Evolutionary conservation across 352 stramenopile species (phyloP).

Genomic region (Globisporangium uncinulatum): DNA sequence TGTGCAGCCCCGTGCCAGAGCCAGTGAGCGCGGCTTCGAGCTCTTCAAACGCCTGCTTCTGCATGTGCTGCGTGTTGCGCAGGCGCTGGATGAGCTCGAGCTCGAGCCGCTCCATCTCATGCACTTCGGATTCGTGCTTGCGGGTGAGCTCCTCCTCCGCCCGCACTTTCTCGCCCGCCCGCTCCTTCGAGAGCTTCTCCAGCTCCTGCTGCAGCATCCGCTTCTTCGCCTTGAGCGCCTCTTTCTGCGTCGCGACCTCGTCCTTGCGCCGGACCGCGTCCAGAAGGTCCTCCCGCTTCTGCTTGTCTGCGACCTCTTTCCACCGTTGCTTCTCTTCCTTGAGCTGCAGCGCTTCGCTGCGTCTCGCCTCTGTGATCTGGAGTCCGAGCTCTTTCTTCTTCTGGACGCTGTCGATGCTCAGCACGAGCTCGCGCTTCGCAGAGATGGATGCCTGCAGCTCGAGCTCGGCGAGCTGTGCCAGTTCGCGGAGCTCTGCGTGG

Average conservation of each 20-base stretch:
- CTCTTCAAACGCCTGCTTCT: constrained; percentile 83
- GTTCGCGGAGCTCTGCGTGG: constrained; percentile 55
- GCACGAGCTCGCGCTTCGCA: constrained; percentile 64
- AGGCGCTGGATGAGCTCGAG: constrained; percentile 77
- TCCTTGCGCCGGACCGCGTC: constrained; percentile 68
- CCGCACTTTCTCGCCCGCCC: constrained; percentile 50
- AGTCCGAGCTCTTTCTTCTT: constrained; percentile 75
- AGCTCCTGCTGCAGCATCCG: constrained; percentile 62
- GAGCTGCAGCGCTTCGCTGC: constrained; percentile 59
- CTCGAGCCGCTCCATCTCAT: constrained; percentile 79
- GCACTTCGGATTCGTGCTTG: constrained; percentile 57
- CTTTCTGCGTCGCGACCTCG: constrained; percentile 61
- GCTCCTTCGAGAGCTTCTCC: constrained; percentile 64
- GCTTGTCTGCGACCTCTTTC: constrained; percentile 58
- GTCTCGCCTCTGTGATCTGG: constrained; percentile 61
- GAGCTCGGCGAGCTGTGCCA: constrained; percentile 41
- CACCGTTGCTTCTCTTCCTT: constrained; percentile 83
- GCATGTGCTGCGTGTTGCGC: constrained; percentile 78
- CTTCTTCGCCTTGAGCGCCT: constrained; percentile 62
- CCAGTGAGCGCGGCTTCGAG: constrained; percentile 71
- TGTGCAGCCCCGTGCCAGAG: constrained; percentile 22
- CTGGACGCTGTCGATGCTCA: constrained; percentile 73
- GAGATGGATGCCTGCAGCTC: constrained; percentile 71
- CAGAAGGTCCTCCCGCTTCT: constrained; percentile 57
- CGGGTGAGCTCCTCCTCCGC: constrained; percentile 58